Evolutionary conservation across 805 yeast species (phyloP).

Genomic region (Nematodospora valgi): DNA sequence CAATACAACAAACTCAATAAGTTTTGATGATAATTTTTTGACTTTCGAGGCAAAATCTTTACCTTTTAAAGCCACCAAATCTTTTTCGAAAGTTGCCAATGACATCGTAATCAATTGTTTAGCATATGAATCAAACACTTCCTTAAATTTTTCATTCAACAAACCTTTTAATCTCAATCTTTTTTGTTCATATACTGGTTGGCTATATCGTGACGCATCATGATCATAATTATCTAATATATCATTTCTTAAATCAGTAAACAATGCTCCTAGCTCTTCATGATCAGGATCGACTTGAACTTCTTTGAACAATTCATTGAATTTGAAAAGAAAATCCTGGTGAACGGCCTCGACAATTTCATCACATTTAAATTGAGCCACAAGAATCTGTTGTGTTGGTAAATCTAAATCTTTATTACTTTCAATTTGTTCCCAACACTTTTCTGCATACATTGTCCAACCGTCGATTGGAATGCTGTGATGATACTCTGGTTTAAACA

Average conservation of each 20-base stretch:
- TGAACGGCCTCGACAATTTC: constrained; percentile 58
- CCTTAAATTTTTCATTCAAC: constrained; percentile 28
- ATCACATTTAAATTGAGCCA: constrained; percentile 91
- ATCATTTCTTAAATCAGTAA: constrained; percentile 42
- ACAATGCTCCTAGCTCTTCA: constrained; percentile 40
- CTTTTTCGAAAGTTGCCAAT: constrained; percentile 14
- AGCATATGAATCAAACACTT: constrained; percentile 34
- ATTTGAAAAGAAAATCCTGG: constrained; percentile 24
- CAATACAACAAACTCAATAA: not conserved
- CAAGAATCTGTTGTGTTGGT: constrained; percentile 94
- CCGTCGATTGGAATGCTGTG: constrained; percentile 92
- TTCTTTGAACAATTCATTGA: constrained; percentile 12
- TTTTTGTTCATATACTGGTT: constrained; percentile 63
- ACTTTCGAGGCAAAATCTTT: constrained; percentile 7
- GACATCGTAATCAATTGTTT: constrained; percentile 14
- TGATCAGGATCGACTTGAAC: constrained; percentile 28
- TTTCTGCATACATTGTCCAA: constrained; percentile 87
- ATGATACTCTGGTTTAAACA: constrained; percentile 71
- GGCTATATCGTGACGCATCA: constrained; percentile 73
- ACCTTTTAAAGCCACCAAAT: constrained; percentile 11
- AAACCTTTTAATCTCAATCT: constrained; percentile 46
- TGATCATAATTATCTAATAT: constrained; percentile 58
- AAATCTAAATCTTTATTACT: constrained; percentile 89
- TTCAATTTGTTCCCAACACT: constrained; percentile 93
- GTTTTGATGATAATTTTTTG: constrained; percentile 6